Evolutionary conservation across 768 basidiomycete species (phyloP).

Genomic region (Tylopilus rubrobrunneus): DNA sequence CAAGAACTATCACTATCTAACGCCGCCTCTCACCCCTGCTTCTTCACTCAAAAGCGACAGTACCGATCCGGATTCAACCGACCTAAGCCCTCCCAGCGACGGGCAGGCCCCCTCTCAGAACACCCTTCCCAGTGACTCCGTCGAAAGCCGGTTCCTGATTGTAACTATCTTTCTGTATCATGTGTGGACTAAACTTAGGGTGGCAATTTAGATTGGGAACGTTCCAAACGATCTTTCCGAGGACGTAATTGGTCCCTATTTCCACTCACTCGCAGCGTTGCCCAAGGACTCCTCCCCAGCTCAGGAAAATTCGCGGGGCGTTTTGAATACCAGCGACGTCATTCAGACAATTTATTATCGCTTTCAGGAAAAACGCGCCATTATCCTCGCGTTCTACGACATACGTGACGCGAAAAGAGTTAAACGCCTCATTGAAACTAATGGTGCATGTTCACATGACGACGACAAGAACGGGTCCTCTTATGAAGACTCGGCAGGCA

Average conservation of each 20-base stretch:
- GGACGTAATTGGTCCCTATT: slow-evolving; percentile 29
- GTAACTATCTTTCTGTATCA: slow-evolving; percentile 11
- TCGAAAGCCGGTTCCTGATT: slow-evolving; percentile 32
- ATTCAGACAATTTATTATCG: slow-evolving; percentile 58
- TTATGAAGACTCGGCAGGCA: neutral
- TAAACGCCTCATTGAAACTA: slow-evolving; percentile 36
- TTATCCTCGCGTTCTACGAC: slow-evolving; percentile 61
- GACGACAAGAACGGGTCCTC: slow-evolving; percentile 8
- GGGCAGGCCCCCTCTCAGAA: slow-evolving; percentile 18
- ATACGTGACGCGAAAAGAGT: slow-evolving; percentile 50
- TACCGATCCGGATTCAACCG: slow-evolving; percentile 31
- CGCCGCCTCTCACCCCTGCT: slow-evolving; percentile 70
- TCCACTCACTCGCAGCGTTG: slow-evolving; percentile 24
- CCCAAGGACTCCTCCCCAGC: slow-evolving; percentile 5
- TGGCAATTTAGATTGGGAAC: slow-evolving; percentile 36
- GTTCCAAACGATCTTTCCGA: slow-evolving; percentile 33
- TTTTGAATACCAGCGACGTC: slow-evolving; percentile 19
- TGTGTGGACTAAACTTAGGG: slow-evolving; percentile 8
- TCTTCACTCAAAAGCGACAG: slow-evolving; percentile 45
- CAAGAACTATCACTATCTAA: slow-evolving; percentile 42
- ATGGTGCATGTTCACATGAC: slow-evolving; percentile 5
- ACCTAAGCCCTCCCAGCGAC: slow-evolving; percentile 19
- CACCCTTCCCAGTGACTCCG: slow-evolving; percentile 10
- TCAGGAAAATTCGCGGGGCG: slow-evolving; percentile 6
- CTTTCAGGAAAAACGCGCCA: slow-evolving; percentile 46